Base-by-base conservation (phyloP, 2,329 filamentous ascomycete species). In the Helotiales sp. region DNA sequence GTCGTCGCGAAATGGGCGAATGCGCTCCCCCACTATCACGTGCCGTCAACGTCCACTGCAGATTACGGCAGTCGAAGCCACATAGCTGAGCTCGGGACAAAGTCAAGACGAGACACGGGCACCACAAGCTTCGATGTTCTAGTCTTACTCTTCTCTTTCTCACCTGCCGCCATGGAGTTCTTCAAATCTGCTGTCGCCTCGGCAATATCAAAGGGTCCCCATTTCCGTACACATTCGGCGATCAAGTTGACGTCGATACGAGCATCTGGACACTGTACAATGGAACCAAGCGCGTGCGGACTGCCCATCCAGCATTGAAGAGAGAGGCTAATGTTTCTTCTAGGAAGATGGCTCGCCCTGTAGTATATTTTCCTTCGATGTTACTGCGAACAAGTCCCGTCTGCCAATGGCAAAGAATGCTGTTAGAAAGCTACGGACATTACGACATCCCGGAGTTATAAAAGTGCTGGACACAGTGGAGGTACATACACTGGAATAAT, bases 241-340 rank as follows among this genome's bases (percentile, higher is more conserved):
- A 99, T 80, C 89, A 91, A 78, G 91, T 98, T 67, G 95, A 98
- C 78, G 85, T 96, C 62, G 93, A 96, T 78, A 89, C 96, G 77
- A 97, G 95, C 28, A 94, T 98, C 75, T 99, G 96, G 94, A 92
- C 91, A n/a, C 83, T 99, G 66, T 91, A 96, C 81, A 97, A 98
- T 80, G 96, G 93, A 76, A 97, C 92, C 64, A 96, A 91, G 82
- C 89, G 93, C 81, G 94, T 96, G 74, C 40, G 71, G 32, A 57
- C 66, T 47, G 30, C 20, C 34, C 50, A 40, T 60, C 34, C 22
- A 65, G 32, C 22, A 8, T 61, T 47, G 43, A 26, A 8, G 8
- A 40, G 22, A 13, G 20, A 22, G 37, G 67, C 74, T 74, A 67
- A 72, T 59, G 52, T 43, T 59, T 58, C 20, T 28, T 55, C 65